phyloP scores from a whole-genome alignment of 2,329 filamentous ascomycete genomes.

The Didymosphaeria variabile region DNA sequence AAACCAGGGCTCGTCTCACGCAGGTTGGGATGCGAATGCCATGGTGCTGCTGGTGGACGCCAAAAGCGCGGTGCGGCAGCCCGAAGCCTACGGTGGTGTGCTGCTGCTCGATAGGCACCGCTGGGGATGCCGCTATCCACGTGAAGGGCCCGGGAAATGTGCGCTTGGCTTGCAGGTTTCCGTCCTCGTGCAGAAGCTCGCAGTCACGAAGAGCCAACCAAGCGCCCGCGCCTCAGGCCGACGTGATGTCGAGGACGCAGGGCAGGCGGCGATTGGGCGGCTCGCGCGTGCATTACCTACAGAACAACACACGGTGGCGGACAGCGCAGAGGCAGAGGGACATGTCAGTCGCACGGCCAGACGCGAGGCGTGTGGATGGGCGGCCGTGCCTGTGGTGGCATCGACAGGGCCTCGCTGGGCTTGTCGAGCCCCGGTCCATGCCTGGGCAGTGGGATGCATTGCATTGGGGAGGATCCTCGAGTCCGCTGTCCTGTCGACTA shows the following conservation, averaged over 20 bases:
- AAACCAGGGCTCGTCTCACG: not conserved
- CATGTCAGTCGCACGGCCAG: not conserved
- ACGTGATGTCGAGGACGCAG: not conserved
- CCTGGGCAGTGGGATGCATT: constrained; percentile 15
- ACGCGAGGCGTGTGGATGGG: constrained; percentile 7
- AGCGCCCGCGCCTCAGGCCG: not conserved
- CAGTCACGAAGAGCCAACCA: constrained; percentile 9
- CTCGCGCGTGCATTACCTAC: constrained; percentile 7
- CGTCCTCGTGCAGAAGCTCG: constrained; percentile 10
- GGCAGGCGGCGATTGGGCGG: constrained; percentile 7
- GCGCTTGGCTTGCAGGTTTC: constrained; percentile 12
- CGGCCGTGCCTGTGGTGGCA: not conserved
- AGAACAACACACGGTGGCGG: constrained; percentile 2
- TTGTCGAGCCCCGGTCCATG: constrained; percentile 16
- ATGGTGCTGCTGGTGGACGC: constrained; percentile 1
- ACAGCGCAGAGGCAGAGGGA: constrained; percentile 8
- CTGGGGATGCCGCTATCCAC: not conserved
- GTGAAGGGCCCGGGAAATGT: constrained; percentile 2
- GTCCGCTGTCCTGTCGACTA: constrained; percentile 13
- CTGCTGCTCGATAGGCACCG: not conserved
- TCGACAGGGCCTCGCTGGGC: constrained; percentile 3
- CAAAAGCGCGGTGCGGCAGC: not conserved
- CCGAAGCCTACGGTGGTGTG: not conserved
- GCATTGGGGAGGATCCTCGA: constrained; percentile 18
- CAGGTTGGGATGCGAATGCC: constrained; percentile 1